Conservation (phyloP, 148 eudicot species). For the Nepenthes mirabilis region DNA sequence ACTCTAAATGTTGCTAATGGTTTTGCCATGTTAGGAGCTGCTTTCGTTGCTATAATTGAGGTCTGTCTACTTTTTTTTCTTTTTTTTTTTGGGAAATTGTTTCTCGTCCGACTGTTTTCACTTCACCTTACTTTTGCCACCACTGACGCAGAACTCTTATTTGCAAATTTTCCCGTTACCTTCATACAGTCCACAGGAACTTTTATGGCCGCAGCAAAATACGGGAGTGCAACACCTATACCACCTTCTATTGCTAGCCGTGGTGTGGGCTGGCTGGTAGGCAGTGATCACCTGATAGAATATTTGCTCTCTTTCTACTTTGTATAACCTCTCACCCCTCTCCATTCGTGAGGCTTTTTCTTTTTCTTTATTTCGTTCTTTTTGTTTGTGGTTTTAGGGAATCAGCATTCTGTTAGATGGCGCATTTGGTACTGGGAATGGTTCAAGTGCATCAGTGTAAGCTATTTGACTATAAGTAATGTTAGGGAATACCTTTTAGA, state of each 20-base stretch:
- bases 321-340: neutral
- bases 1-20: slow-evolving; percentile 49
- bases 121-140: neutral
- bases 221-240: slow-evolving; percentile 59
- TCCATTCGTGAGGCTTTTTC: neutral
- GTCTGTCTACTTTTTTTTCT: slow-evolving; percentile 16
- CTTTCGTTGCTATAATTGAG: slow-evolving; percentile 79
- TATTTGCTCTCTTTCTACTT: neutral
- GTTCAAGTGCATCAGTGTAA: slow-evolving; percentile 89
- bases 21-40: slow-evolving; percentile 67
- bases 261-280: slow-evolving; percentile 83
- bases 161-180: neutral
- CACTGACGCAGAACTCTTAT: neutral
- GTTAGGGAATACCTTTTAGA: too few species aligned
- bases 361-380: neutral
- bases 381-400: slow-evolving; percentile 33
- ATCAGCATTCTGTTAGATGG: slow-evolving; percentile 64
- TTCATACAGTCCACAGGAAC: slow-evolving; percentile 71
- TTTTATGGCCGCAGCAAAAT: slow-evolving; percentile 62
- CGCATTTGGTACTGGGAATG: slow-evolving; percentile 51
- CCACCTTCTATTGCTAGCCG: slow-evolving; percentile 76
- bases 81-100: neutral
- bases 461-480: neutral
- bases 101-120: neutral
- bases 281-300: slow-evolving; percentile 4